A percentile compares a stretch with the other conserved stretches of the same genome.
phyloP scores from a whole-genome alignment of 2,329 filamentous ascomycete species.

The Hymenoscyphus albidus region DNA sequence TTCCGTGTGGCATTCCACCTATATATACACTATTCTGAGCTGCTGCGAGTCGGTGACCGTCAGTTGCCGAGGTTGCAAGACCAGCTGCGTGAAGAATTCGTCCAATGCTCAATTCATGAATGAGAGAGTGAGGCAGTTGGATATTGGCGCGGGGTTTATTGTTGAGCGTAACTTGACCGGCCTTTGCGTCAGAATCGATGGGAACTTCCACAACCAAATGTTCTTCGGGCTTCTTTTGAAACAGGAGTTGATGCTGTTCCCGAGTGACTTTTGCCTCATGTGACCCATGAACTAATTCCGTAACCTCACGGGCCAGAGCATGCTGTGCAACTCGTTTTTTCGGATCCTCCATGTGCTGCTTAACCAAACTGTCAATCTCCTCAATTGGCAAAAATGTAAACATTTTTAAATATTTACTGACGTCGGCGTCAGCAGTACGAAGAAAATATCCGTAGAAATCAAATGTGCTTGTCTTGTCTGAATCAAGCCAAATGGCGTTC shows the following conservation, averaged over 20 bases:
- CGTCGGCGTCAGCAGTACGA: constrained; percentile 73
- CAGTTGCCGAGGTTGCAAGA: constrained; percentile 51
- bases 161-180: constrained; percentile 35
- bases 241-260: constrained; percentile 42
- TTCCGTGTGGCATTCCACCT: constrained; percentile 46
- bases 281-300: constrained; percentile 72
- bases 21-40: constrained; percentile 56
- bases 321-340: constrained; percentile 78
- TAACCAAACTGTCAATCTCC: constrained; percentile 65
- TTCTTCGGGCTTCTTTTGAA: constrained; percentile 13
- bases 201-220: constrained; percentile 3
- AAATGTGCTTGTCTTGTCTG: constrained; percentile 73
- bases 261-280: constrained; percentile 61
- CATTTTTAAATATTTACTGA: constrained; percentile 77
- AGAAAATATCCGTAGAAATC: constrained; percentile 92
- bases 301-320: constrained; percentile 74
- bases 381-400: constrained; percentile 81
- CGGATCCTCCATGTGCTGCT: constrained; percentile 62
- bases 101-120: constrained; percentile 52
- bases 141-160: constrained; percentile 52
- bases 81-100: constrained; percentile 58
- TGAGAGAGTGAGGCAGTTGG: constrained; percentile 54
- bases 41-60: constrained; percentile 58
- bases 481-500: constrained; percentile 90
- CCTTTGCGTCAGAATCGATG: constrained; percentile 3